Evolutionary conservation across 768 basidiomycete species (phyloP), one percentile per base, ranked within the genome.

Genomic region (Macrolepiota dolichaula): DNA sequence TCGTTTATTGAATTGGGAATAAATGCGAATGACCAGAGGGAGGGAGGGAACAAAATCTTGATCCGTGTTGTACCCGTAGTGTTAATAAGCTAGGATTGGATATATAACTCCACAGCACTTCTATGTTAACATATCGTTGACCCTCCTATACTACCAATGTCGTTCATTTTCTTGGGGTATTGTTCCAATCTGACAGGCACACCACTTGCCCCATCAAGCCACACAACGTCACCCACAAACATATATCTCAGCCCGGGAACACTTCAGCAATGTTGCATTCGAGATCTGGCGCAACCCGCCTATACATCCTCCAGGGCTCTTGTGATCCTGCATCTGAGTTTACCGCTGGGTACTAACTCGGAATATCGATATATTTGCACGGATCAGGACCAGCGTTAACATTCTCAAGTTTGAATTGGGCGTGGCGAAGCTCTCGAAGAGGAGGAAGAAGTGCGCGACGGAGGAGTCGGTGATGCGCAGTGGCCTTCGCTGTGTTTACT

Each of bases 181-280:
- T 49, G 46, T 1, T 49, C 46, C 24, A 49, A 49, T 13, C 46
- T 49, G 22, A 49, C 46, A 24, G 46, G 46, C 24, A 22, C 32
- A 24, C 52, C 35, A 38, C n/a, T 13, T 17, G 37, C 13, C 10
- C 13, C 74, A 12, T 74, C 71, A 17, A 89, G 73, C 87, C 87
- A 89, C 10, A 73, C 69, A 32, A 81, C 80, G 17, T 83, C 84
- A 4, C 67, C 69, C 13, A 73, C 63, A 64, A 90, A 89, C 87
- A 91, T 89, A 91, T 89, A 12, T 84, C 80, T 40, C 88, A 70
- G 46, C 83, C 81, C 0, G 85, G 83, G 68, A 90, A 91, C 4
- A 85, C 83, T 65, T 90, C 88, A 61, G 84, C 68, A 53, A 91
- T 89, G 62, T 88, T 85, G 65, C 86, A 85, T 54, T 81, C 76